Evolutionary conservation across 768 basidiomycete genomes (phyloP).

Genomic region (Boletus sp.): DNA sequence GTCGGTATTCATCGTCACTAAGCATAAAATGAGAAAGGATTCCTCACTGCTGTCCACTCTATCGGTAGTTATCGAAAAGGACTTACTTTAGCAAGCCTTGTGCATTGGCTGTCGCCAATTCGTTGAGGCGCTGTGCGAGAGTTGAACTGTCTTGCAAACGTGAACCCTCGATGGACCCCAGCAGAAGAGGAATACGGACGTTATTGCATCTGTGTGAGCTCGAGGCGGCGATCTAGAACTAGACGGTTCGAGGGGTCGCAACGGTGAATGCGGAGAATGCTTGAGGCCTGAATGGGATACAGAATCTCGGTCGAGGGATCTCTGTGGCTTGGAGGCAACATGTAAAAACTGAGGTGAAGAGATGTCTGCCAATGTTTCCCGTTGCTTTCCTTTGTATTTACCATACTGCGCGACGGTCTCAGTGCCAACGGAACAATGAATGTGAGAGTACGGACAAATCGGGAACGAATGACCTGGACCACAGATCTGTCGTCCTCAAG

Average conservation of each 20-base stretch:
- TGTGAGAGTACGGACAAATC: constrained; percentile 48
- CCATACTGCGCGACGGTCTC: constrained; percentile 43
- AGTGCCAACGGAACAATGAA: constrained; percentile 14
- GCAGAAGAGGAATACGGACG: constrained; percentile 41
- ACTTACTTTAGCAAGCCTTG: constrained; percentile 76
- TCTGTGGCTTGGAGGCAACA: constrained; percentile 19
- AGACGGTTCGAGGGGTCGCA: constrained; percentile 22
- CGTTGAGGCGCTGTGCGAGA: constrained; percentile 77
- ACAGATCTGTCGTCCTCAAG: constrained; percentile 45
- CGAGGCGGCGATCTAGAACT: constrained; percentile 26
- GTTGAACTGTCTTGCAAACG: constrained; percentile 49
- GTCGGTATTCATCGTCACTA: constrained; percentile 84
- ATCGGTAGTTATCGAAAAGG: background rate
- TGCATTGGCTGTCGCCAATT: constrained; percentile 75
- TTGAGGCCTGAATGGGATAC: constrained; percentile 11
- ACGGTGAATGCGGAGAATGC: constrained; percentile 22
- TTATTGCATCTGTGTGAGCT: constrained; percentile 48
- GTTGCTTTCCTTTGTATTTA: constrained; percentile 57
- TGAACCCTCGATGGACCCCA: constrained; percentile 10
- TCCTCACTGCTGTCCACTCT: background rate
- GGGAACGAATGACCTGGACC: constrained; percentile 56
- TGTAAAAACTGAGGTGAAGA: constrained; percentile 33
- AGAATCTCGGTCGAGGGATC: constrained; percentile 19
- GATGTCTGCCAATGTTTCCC: constrained; percentile 39
- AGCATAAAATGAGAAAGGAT: constrained; percentile 3